phyloP scores from a whole-genome alignment of 257 asterid genomes.

The Cordia subcordata region DNA sequence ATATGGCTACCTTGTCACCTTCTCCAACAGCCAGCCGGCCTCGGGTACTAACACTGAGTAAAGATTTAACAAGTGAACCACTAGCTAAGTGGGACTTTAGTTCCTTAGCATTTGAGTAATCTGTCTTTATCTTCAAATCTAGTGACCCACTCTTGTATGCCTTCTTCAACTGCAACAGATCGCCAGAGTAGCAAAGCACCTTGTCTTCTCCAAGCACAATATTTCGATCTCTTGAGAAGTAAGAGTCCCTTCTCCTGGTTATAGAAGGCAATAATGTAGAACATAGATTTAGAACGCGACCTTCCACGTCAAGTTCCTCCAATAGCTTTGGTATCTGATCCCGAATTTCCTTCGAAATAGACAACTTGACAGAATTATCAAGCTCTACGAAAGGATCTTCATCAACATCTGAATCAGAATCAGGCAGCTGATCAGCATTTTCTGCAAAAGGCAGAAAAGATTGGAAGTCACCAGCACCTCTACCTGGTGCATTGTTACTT shows the following conservation, averaged over 20 bases:
- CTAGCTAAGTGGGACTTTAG: slow-evolving; percentile 85
- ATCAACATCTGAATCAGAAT: slow-evolving; percentile 88
- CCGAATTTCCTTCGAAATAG: slow-evolving; percentile 74
- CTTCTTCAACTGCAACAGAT: slow-evolving; percentile 87
- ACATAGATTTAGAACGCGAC: slow-evolving; percentile 66
- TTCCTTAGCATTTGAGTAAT: slow-evolving; percentile 92
- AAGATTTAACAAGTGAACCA: slow-evolving; percentile 93
- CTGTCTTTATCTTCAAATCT: slow-evolving; percentile 95
- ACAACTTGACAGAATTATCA: slow-evolving; percentile 56
- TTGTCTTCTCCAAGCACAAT: slow-evolving; percentile 60
- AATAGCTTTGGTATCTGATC: slow-evolving; percentile 69
- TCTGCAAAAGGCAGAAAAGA: slow-evolving; percentile 80
- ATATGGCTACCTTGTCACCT: slow-evolving; percentile 98
- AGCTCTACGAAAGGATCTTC: slow-evolving; percentile 64
- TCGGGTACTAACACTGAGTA: slow-evolving; percentile 80
- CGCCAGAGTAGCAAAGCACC: slow-evolving; percentile 58
- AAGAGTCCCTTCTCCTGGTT: slow-evolving; percentile 61
- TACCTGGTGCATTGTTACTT: slow-evolving; percentile 49
- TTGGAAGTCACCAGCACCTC: slow-evolving; percentile 57
- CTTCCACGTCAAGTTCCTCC: slow-evolving; percentile 70
- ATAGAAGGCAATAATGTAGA: slow-evolving; percentile 68
- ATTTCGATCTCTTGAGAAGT: slow-evolving; percentile 56
- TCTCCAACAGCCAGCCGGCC: slow-evolving; percentile 99
- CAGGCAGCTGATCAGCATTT: slow-evolving; percentile 78
- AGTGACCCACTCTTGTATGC: slow-evolving; percentile 96